Conservation (phyloP, 202 grass and related monocot species). For the Saccharum hybrid region DNA sequence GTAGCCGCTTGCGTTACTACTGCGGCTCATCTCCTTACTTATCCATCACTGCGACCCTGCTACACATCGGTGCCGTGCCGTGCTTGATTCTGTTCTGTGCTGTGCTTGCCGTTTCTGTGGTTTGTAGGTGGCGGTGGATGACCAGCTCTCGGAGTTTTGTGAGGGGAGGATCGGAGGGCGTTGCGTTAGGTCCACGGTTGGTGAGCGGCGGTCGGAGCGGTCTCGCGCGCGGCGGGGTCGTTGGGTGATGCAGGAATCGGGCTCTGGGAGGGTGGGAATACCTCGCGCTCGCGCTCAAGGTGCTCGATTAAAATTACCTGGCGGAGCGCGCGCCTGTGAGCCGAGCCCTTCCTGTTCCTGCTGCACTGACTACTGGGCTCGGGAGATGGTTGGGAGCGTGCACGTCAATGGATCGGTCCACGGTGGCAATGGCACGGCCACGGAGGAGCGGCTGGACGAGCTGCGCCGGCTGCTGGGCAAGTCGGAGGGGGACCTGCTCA, state of each 20-base stretch:
- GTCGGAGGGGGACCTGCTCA: constrained; percentile 81
- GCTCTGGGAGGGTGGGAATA: constrained; percentile 11
- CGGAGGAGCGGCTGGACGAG: constrained; percentile 82
- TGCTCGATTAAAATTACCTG: constrained; percentile 46
- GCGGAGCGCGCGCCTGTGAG: neutral
- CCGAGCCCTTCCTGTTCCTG: neutral
- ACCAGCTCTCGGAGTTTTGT: constrained; percentile 29
- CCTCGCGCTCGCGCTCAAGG: constrained; percentile 22
- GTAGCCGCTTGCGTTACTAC: neutral
- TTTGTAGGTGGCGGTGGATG: constrained; percentile 56
- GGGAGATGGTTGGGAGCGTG: constrained; percentile 59
- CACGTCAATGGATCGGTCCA: constrained; percentile 67
- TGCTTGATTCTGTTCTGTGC: too few relatives aligned
- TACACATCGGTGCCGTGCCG: neutral
- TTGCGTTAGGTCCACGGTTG: constrained; percentile 39
- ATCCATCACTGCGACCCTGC: constrained; percentile 7
- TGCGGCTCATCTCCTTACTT: neutral
- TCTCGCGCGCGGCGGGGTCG: constrained; percentile 16
- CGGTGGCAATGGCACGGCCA: constrained; percentile 46
- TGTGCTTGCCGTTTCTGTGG: constrained; percentile 23
- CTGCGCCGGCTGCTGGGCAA: constrained; percentile 78
- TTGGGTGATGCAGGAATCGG: constrained; percentile 22
- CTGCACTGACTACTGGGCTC: neutral
- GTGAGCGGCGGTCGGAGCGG: constrained; percentile 44
- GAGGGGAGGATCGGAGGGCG: neutral